Evolutionary conservation across 306 rosid genomes (phyloP), one percentile per base, ranked within the genome.

Genomic region (Ceratonia siliqua): DNA sequence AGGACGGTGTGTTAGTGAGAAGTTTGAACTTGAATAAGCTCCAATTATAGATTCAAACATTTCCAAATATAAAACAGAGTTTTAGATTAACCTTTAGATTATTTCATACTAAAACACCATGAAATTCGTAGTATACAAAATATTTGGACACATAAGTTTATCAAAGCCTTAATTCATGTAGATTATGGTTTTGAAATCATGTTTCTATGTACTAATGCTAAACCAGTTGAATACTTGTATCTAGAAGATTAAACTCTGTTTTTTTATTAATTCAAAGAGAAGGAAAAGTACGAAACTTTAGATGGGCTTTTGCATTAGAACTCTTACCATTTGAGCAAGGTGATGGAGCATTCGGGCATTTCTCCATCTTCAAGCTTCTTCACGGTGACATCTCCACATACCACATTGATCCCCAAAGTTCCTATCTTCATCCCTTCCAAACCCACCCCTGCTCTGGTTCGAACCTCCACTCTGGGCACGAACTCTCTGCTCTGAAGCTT

Each of bases 261-360:
- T n/a, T n/a, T n/a, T n/a, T n/a, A n/a, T n/a, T n/a, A n/a, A n/a
- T n/a, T n/a, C n/a, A n/a, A n/a, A n/a, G n/a, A n/a, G n/a, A n/a
- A n/a, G 6, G 18, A 42, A 14, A 0, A 3, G 6, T 18, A 45
- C 13, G 20, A 45, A 24, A 62, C 8, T 32, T 33, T 33, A 15
- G 41, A 15, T n/a, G n/a, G n/a, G n/a, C n/a, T n/a, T n/a, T n/a
- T n/a, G n/a, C n/a, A n/a, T n/a, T n/a, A n/a, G n/a, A n/a, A n/a
- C n/a, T n/a, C 1, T 61, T 83, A 93, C 98, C 97, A 91, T 80
- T 68, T 75, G 81, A 87, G 77, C 46, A 83, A 5, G 27, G 83
- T 82, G 78, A 87, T 22, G 62, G 82, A 33, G 80, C 98, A 94
- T 56, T 13, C 70, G 33, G 96, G 97, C 78, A 73, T 56, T 8